Evolutionary conservation across 768 basidiomycete genomes (phyloP), one percentile per base, ranked within the genome.

Genomic region (Pleurotus tuoliensis): DNA sequence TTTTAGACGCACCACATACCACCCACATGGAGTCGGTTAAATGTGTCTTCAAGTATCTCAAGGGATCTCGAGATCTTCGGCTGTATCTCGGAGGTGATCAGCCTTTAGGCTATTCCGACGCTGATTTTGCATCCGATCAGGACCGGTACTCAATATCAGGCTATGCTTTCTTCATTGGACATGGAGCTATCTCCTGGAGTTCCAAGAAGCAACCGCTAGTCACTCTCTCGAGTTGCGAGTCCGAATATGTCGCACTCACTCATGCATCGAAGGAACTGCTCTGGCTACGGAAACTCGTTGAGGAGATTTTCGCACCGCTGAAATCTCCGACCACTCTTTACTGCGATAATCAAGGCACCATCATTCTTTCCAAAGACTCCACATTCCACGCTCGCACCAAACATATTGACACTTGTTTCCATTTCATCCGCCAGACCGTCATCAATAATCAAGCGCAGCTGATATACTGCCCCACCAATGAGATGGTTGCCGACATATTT

Each of bases 121-220:
- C 24, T 24, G 24, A 24, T 24, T 24, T 24, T 24, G 24, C 24
- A 24, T 24, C 24, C 24, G 24, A 24, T 3, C 24, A 38, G 3
- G 34, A 68, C 47, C 39, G 65, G 22, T 56, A 69, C 34, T 73
- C 70, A n/a, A 68, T 68, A 22, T 67, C 66, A 7, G 70, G 68
- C 1, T 70, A 58, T 30, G 58, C 54, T 18, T 62, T 62, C 25
- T 60, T 59, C 27, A 15, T 56, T 27, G 60, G 61, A 41, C 24
- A 24, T 24, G 24, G 24, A 24, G 24, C 24, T 24, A 24, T 24
- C 24, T 24, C 24, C 24, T 24, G 11, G 24, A 57, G 39, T 24
- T 64, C 63, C 20, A 65, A 63, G 47, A 57, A 59, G 38, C 58
- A 59, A 30, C 55, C 15, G 6, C 56, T 60, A 24, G 53, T 65